These are phyloP conservation scores for Candida oleophila DNA, from an alignment of 805 yeast species.

Conservation along the genomic window DNA sequence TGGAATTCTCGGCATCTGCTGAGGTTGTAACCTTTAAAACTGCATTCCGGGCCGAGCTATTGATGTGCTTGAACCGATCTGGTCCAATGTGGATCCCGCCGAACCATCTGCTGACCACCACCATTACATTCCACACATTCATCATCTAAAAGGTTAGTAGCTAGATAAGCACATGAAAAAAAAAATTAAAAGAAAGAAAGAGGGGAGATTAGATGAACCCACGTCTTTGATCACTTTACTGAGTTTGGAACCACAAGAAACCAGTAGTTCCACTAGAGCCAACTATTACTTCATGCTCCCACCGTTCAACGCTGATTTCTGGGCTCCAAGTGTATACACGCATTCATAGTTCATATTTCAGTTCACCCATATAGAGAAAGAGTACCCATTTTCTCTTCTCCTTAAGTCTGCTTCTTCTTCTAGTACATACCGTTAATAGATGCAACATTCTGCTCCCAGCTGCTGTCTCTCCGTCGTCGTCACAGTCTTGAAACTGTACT, in stretches of 20 bases:
- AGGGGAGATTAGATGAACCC: not conserved
- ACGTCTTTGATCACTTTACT: not conserved
- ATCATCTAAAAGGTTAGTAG: slow-evolving; percentile 46
- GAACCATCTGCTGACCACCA: slow-evolving; percentile 87
- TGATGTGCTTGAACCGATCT: slow-evolving; percentile 91
- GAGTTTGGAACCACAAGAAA: too few relatives aligned
- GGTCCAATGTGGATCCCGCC: slow-evolving; percentile 93
- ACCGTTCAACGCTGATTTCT: too few relatives aligned
- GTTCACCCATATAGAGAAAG: not conserved
- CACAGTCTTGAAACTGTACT: slow-evolving; percentile 74
- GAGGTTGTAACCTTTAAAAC: slow-evolving; percentile 65
- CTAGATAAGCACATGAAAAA: too few relatives aligned
- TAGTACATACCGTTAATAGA: slow-evolving; percentile 54
- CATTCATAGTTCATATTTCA: not conserved
- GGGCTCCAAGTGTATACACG: too few relatives aligned
- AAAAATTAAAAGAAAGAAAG: not conserved
- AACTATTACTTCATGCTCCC: too few relatives aligned
- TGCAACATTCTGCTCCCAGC: slow-evolving; percentile 89
- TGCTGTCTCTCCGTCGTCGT: slow-evolving; percentile 97
- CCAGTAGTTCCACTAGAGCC: too few relatives aligned
- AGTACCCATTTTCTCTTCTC: not conserved
- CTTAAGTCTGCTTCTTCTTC: not conserved
- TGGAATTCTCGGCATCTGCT: slow-evolving; percentile 25
- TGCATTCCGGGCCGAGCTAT: slow-evolving; percentile 84
- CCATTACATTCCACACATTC: slow-evolving; percentile 83